Base-by-base conservation (phyloP, 805 yeast genomes). In the Cyberlindnera euphorbiiphila region DNA sequence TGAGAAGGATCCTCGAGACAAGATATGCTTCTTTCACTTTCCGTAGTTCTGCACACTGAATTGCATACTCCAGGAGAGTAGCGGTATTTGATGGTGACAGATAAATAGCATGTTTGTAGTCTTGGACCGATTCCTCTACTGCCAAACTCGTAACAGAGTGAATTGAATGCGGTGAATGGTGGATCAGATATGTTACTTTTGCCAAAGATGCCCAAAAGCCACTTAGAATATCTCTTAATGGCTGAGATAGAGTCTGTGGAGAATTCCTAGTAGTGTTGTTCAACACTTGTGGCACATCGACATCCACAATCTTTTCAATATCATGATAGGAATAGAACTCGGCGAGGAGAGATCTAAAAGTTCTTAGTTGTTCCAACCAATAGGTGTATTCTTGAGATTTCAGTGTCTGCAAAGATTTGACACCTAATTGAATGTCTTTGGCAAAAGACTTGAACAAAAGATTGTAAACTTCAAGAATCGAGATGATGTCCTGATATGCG, bases 1-100 rank as follows among this genome's bases (percentile, higher is more conserved):
- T 60, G 5, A 75, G 65, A 2, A 62, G 59, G 32, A 63, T 58
- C 51, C 76, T 79, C 42, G 77, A 53, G 31, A 70, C 58, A 41
- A 64, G 68, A 9, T 66, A 52, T 3, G 83, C 64, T 8, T 65
- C 67, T 16, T 60, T 63, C 12, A 69, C 53, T 13, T 68, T 59
- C 15, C 73, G 61, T 15, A 60, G 53, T 41, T 69, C 66, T 1
- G 81, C 68, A 26, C 76, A 57, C 5, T 65, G 59, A 32, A 68
- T 65, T 1, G 81, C 73, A 51, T 75, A 78, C 37, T 69, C 67
- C 52, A 63, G 71, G 26, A 41, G 20, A 6, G 30, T 19, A 3
- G 26, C 10, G n/a, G 18, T 4, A 32, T 16, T 3, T 23, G 18
- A 20, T 6, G 43, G 45, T 15, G 32, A 14, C n/a, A 48, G 41